Evolutionary conservation across 495 filamentous ascomycete genomes (phyloP), one percentile per base, ranked within the genome.

Genomic region (Tuber umbilicatum): DNA sequence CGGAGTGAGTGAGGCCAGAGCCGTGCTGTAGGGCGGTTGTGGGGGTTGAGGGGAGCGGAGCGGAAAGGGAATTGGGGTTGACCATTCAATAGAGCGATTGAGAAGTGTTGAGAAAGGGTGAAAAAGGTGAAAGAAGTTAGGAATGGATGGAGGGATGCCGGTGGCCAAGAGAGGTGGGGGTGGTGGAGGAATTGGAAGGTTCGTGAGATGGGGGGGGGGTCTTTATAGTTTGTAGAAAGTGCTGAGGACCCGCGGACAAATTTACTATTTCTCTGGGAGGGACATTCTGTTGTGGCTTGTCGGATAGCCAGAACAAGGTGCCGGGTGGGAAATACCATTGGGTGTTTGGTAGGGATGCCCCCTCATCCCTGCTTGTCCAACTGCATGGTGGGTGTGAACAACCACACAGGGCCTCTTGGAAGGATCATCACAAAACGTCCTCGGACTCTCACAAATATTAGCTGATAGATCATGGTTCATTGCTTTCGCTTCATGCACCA

Each of bases 51-150:
- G 74, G 74, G 76, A 39, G 76, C 73, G 79, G 76, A 76, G 80
- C 71, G 71, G 80, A 81, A 76, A 81, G 73, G 69, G 75, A 72
- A 72, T 73, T 81, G 71, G 74, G 72, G 74, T 81, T 81, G 73
- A 81, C 80, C 80, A 81, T 81, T 81, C 80, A 81, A 81, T 81
- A 81, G 70, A 75, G 47, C 47, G 69, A 23, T 70, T 60, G 70
- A 35, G 50, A 60, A 27, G 10, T 2, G 50, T 60, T 60, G 50
- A 27, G n/a, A 27, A n/a, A 27, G 42, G 47, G 19, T 19, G 39
- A 37, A 31, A 38, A 41, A n/a, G 42, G 35, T 27, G 19, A 23
- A 64, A 43, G 23, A 37, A 45, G 27, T 9, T 37, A 39, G 35
- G 41, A 69, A 35, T 14, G 73, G 64, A 21, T 4, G 7, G 39